phyloP scores from a whole-genome alignment of 768 basidiomycete genomes.

The Lactifluus subvellereus region DNA sequence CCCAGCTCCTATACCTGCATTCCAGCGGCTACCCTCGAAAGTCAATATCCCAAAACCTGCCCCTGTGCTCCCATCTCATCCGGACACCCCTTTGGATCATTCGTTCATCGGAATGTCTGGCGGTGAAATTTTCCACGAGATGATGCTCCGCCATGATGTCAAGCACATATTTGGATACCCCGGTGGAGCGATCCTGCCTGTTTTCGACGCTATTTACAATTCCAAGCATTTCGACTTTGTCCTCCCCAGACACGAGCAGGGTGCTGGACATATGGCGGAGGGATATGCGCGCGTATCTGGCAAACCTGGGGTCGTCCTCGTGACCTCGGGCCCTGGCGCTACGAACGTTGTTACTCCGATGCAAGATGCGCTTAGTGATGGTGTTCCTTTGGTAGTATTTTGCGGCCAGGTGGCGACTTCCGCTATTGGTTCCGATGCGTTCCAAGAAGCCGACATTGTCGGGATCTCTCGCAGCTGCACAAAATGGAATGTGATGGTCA shows the following conservation, averaged over 20 bases:
- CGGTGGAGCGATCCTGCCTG: conserved; percentile 95
- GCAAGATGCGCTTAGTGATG: conserved; percentile 96
- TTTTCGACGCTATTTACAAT: conserved; percentile 99
- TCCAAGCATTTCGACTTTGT: conserved; percentile 93
- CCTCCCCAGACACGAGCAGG: conserved; percentile 95
- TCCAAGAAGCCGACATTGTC: conserved; percentile 97
- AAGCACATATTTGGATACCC: conserved; percentile 98
- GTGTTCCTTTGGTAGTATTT: conserved; percentile 92
- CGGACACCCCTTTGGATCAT: conserved; percentile 56
- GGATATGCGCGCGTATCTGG: conserved; percentile 97
- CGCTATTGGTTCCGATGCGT: conserved; percentile 98
- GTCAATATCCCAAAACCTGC: conserved; percentile 35
- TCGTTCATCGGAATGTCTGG: conserved; percentile 93
- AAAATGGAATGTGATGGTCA: conserved; percentile 99
- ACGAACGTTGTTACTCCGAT: conserved; percentile 97
- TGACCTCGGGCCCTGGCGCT: conserved; percentile 96
- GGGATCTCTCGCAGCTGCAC: conserved; percentile 97
- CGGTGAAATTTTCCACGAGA: conserved; percentile 98
- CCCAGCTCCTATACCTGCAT: conserved; percentile 53
- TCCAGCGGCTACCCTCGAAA: conserved; percentile 44
- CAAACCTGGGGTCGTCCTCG: conserved; percentile 95
- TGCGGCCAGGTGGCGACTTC: conserved; percentile 97
- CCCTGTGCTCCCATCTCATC: conserved; percentile 33
- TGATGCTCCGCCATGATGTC: conserved; percentile 96
- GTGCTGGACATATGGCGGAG: conserved; percentile 98